Evolutionary conservation across 2,329 filamentous ascomycete species (phyloP), one percentile per base, ranked within the genome.

Genomic region (Sodiomyces alkalinus): DNA sequence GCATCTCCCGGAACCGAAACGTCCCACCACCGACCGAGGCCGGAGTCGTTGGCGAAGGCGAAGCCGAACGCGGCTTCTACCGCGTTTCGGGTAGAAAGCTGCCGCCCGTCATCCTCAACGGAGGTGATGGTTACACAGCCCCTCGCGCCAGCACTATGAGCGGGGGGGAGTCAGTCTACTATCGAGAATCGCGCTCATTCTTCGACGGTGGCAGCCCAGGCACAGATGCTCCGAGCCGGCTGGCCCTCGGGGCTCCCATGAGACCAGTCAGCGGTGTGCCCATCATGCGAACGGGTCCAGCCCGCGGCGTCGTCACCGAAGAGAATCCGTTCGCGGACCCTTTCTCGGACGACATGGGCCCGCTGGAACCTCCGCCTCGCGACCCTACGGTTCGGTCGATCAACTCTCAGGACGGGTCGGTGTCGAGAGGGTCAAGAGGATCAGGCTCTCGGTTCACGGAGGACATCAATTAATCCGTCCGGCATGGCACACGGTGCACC

Each of bases 81-180:
- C 66, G 71, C 17, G 64, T 79, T 3, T 74, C 73, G 5, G 74
- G 74, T 35, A 63, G 64, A 41, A 78, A 77, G 41, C 46, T 79
- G 32, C 66, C 68, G 4, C 71, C 74, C 3, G 72, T 77, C 7
- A 49, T 78, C 20, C 59, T 69, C 33, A 58, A 57, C 26, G 72
- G 73, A 10, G 73, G 72, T 5, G 72, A 77, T 42, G 73, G 73
- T 2, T 77, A 71, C 47, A 60, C 60, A 13, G 68, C 69, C 33
- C 60, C 55, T 7, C 55, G 47, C 31, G 47, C 43, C 27, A 29
- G 27, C 16, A 46, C 56, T 26, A 48, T 61, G 40, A 71, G 64
- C 39, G 58, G 55, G 19, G 52, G 52, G 25, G 52, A 52, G 26
- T 68, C 67, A 2, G 56, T 62, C 32, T 68, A 60, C 34, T 65